A percentile compares a stretch with the other conserved stretches of the same genome.
phyloP scores from a whole-genome alignment of 2,329 filamentous ascomycete genomes.

The Diaporthe longicolla region DNA sequence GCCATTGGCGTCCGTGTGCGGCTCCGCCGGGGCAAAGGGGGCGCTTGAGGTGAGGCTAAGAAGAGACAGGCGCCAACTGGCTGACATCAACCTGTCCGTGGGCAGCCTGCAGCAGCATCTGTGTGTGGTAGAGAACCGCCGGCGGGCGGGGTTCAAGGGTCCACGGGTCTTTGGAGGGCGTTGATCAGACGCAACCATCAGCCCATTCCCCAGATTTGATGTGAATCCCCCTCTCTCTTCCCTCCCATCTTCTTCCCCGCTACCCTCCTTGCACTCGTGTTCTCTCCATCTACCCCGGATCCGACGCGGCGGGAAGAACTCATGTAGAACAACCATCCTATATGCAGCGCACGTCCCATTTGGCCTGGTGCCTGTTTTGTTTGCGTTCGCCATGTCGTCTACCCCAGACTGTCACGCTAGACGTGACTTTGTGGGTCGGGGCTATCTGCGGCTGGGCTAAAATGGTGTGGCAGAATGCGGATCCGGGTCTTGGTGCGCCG shows the following conservation, averaged over 20 bases:
- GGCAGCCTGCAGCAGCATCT: background rate
- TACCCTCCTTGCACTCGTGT: background rate
- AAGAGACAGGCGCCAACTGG: background rate
- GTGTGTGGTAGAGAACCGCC: background rate
- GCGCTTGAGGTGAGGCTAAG: background rate
- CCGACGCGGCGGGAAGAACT: conserved; percentile 17
- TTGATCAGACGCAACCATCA: conserved; percentile 34
- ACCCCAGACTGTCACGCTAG: conserved; percentile 20
- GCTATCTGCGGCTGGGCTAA: conserved; percentile 28
- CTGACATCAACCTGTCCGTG: background rate
- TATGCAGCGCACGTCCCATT: background rate
- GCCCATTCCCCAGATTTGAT: conserved; percentile 33
- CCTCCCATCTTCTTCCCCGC: conserved; percentile 5
- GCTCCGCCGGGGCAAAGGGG: conserved; percentile 38
- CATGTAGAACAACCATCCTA: background rate
- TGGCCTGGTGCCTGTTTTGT: background rate
- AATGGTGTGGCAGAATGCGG: conserved; percentile 33
- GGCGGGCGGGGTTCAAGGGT: conserved; percentile 7
- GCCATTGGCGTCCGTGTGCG: conserved; percentile 25
- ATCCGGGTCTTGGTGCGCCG: conserved; percentile 31
- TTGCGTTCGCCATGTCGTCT: no score
- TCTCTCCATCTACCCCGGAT: conserved; percentile 12
- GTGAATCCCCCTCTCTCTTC: conserved; percentile 1
- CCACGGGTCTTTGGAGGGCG: background rate
- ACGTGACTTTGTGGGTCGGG: background rate